phyloP scores from a whole-genome alignment of 1,284 basidiomycete species.

The Trametes versicolor region DNA sequence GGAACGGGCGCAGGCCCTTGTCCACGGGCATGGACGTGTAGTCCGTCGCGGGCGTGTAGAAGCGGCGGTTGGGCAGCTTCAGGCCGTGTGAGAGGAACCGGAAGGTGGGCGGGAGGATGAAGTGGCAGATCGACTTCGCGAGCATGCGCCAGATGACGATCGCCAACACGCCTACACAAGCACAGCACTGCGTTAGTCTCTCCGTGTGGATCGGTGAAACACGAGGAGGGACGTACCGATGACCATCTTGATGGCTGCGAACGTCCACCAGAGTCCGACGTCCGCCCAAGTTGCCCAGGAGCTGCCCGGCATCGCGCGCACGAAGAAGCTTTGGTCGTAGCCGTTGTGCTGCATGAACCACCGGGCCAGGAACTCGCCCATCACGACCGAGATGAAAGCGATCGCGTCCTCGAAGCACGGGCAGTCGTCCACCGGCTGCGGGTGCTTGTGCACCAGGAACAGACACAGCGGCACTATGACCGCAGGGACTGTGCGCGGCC shows the following conservation, averaged over 20 bases:
- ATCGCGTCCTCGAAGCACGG: constrained; percentile 99
- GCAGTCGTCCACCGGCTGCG: constrained; percentile 94
- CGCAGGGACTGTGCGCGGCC: constrained; percentile 63
- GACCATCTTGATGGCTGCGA: constrained; percentile 69
- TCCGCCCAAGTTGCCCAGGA: constrained; percentile 61
- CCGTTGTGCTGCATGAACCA: constrained; percentile 62
- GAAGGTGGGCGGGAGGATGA: constrained; percentile 84
- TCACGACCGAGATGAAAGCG: constrained; percentile 87
- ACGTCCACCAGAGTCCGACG: constrained; percentile 60
- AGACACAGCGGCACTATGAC: constrained; percentile 74
- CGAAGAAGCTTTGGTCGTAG: constrained; percentile 46
- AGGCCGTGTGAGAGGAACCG: constrained; percentile 72
- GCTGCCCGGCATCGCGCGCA: constrained; percentile 65
- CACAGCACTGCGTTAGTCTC: not conserved
- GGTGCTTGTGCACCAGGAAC: constrained; percentile 87
- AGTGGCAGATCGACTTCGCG: constrained; percentile 80
- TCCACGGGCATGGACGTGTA: constrained; percentile 76
- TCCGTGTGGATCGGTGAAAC: not conserved
- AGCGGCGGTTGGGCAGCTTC: constrained; percentile 79
- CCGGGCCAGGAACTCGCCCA: constrained; percentile 78
- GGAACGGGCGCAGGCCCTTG: constrained; percentile 74
- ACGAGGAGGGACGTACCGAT: constrained; percentile 51
- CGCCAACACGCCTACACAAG: constrained; percentile 57
- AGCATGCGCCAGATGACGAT: constrained; percentile 90
- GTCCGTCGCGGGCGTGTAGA: constrained; percentile 90